Evolutionary conservation across 208 protist genomes (phyloP), one percentile per base, ranked within the genome.

Genomic region (Trypanosoma brucei): DNA sequence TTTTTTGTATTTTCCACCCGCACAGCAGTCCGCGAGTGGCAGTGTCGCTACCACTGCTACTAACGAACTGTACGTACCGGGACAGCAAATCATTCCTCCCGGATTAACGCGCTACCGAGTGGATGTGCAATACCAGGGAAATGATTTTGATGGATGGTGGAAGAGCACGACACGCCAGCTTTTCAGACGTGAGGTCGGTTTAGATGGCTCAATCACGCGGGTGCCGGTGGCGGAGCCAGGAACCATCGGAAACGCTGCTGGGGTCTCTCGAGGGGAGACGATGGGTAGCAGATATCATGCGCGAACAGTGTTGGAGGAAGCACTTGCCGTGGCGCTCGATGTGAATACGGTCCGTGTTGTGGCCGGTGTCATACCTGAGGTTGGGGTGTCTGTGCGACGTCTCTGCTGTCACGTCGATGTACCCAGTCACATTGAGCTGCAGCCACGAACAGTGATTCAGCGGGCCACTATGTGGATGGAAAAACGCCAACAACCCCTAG

Each of bases 51-150:
- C 66, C 55, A 38, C 3, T 6, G 45, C 56, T 40, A 14, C 11
- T 52, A 55, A 60, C 30, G 59, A 72, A 50, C 13, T 44, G 39
- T 94, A 94, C 57, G 83, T 93, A 3, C 90, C 86, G 7, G 90
- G 90, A 0, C 83, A 93, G 81, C 84, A 88, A 59, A 81, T 92
- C 13, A 66, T 93, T 44, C 77, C 80, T 8, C 83, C 86, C 0
- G 90, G 90, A n/a, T 64, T 73, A 37, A 91, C 84, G 44, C 86
- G 90, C 30, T 95, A 93, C 70, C 90, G 86, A 39, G 74, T 95
- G 34, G 86, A 95, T 62, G 86, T 95, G 65, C 90, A 95, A 69
- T 95, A 93, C 58, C 82, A 90, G 58, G 90, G 90, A 14, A 78
- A 59, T 46, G 83, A 93, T 57, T 95, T 93, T 76, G 77, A 93